Percentiles rank a stretch among this genome's conserved stretches.
These are phyloP conservation scores for Aspergillus asperescens DNA, from an alignment of 495 filamentous ascomycete genomes.

Conservation along the genomic window DNA sequence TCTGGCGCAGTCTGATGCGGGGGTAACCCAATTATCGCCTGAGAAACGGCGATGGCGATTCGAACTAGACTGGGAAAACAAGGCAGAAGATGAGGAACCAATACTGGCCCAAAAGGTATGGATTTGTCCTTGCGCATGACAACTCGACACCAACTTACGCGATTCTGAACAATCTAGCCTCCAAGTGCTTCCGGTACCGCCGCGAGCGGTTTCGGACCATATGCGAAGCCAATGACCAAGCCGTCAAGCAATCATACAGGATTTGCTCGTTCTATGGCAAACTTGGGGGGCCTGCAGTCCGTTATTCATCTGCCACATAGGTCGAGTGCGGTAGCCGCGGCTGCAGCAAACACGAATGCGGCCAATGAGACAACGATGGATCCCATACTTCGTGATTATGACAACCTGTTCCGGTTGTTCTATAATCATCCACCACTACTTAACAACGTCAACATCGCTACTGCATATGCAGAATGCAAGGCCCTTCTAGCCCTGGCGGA, in stretches of 20 bases:
- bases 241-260: conserved; percentile 48
- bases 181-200: conserved; percentile 47
- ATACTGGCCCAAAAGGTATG: conserved; percentile 79
- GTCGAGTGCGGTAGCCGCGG: conserved; percentile 13
- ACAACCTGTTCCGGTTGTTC: conserved; percentile 88
- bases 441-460: conserved; percentile 78
- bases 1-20: conserved; percentile 36
- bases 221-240: conserved; percentile 50
- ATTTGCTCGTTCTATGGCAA: conserved; percentile 85
- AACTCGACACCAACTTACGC: background rate
- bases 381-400: conserved; percentile 73
- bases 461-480: conserved; percentile 89
- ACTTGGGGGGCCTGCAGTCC: conserved; percentile 57
- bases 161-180: conserved; percentile 30
- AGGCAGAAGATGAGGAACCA: conserved; percentile 69
- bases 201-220: conserved; percentile 40
- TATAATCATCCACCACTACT: conserved; percentile 83
- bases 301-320: conserved; percentile 37
- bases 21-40: conserved; percentile 26
- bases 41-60: conserved; percentile 72
- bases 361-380: conserved; percentile 53
- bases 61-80: conserved; percentile 72
- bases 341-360: conserved; percentile 17
- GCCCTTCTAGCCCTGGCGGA: conserved; percentile 76
- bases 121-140: background rate